Base-by-base conservation (phyloP, 768 basidiomycete species). In the Wakefieldia striispora region DNA sequence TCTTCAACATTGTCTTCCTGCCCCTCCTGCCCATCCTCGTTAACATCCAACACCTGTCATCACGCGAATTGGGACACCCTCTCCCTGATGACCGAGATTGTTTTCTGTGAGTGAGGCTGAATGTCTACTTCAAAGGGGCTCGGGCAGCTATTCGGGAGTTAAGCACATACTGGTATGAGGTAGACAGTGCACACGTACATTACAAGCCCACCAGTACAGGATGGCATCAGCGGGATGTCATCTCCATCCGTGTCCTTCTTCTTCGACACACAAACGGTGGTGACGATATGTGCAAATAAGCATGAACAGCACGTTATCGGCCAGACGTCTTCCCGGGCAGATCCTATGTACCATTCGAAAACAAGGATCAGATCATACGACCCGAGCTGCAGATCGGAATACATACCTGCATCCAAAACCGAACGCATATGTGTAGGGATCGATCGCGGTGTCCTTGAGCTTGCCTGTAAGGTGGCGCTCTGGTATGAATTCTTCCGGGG, bases 91-190 rank as follows among this genome's bases (percentile, higher is more conserved):
- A 17, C 17, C 6, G 46, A 39, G n/a, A 59, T 45, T 24, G 39
- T 40, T n/a, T n/a, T n/a, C n/a, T 55, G 43, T 13, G 57, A 59
- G 8, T 35, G 9, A 11, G 57, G 56, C 35, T 43, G 38, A 21
- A 58, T 45, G 26, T 50, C 48, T 9, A 58, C 47, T 1, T 53
- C 43, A n/a, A 58, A 58, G 17, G 16, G 17, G 23, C 36, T 27
- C 13, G 57, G 57, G 21, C 20, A 59, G n/a, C 53, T 59, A n/a
- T n/a, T 23, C 21, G 8, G n/a, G n/a, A n/a, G n/a, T n/a, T n/a
- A n/a, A n/a, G n/a, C n/a, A n/a, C n/a, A n/a, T n/a, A n/a, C n/a
- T n/a, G n/a, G n/a, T n/a, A n/a, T n/a, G n/a, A n/a, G n/a, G n/a
- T n/a, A 46, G 33, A 20, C 0, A 10, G 4, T 7, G n/a, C 12